These are phyloP conservation scores for Rhodotorula toruloides DNA, from an alignment of 768 basidiomycete genomes.

Conservation along the genomic window DNA sequence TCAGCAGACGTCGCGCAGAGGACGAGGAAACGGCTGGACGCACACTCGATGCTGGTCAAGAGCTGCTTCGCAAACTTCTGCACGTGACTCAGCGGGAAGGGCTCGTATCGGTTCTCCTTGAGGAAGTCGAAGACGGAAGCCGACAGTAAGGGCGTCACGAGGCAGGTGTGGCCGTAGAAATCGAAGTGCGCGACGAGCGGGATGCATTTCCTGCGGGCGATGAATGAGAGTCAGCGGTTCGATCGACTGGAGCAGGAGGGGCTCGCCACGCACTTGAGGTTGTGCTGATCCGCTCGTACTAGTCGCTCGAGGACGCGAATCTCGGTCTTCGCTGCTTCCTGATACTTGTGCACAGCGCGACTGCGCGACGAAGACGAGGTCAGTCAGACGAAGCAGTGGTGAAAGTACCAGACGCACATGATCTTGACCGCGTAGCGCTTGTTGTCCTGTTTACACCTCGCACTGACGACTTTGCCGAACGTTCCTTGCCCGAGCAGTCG, in stretches of 20 bases:
- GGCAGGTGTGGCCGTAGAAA: constrained; percentile 92
- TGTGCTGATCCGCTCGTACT: constrained; percentile 78
- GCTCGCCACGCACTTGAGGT: constrained; percentile 66
- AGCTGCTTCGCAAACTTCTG: constrained; percentile 91
- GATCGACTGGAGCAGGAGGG: constrained; percentile 37
- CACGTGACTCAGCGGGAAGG: constrained; percentile 93
- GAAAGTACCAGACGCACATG: constrained; percentile 50
- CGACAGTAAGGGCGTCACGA: constrained; percentile 90
- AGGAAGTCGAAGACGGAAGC: constrained; percentile 99
- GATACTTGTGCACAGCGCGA: constrained; percentile 94
- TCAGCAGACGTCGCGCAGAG: constrained; percentile 1
- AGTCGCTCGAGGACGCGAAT: constrained; percentile 88
- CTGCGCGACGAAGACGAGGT: background rate
- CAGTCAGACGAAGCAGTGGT: no score
- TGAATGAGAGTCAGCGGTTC: background rate
- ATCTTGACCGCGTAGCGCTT: constrained; percentile 93
- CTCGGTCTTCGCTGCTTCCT: constrained; percentile 97
- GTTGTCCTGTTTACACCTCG: constrained; percentile 69
- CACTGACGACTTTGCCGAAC: constrained; percentile 97
- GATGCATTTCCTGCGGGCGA: constrained; percentile 78
- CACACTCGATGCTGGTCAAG: constrained; percentile 87
- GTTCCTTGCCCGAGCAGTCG: constrained; percentile 91
- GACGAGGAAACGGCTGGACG: constrained; percentile 46
- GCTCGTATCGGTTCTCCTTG: constrained; percentile 93
- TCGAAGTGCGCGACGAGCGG: constrained; percentile 92